Evolutionary conservation across 2,329 filamentous ascomycete species (phyloP).

Genomic region (Apiospora malaysiana): DNA sequence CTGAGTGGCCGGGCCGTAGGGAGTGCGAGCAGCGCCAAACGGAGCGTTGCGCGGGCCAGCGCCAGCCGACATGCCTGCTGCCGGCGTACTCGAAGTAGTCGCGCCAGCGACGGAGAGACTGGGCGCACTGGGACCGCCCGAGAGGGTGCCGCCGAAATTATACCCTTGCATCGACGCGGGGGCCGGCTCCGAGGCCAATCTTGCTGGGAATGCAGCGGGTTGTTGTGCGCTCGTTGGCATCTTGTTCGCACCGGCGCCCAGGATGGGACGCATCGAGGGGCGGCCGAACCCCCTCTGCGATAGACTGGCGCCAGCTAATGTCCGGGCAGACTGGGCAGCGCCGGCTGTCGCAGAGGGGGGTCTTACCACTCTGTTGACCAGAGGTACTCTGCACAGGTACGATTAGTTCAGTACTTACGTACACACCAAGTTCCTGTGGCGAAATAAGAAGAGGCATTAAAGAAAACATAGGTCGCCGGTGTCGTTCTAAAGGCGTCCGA

Average conservation of each 20-base stretch:
- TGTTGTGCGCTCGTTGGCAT: not conserved
- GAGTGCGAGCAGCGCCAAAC: not conserved
- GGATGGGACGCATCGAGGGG: not conserved
- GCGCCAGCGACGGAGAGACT: not conserved
- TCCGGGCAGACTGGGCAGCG: not conserved
- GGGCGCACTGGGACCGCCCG: not conserved
- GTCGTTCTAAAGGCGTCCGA: not conserved
- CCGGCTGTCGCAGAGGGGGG: not conserved
- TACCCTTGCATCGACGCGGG: not conserved
- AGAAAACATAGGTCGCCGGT: no score
- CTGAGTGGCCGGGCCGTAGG: not conserved
- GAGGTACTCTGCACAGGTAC: not conserved
- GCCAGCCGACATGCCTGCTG: not conserved
- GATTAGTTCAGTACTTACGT: not conserved
- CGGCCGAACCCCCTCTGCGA: slow-evolving; percentile 3
- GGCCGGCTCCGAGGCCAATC: not conserved
- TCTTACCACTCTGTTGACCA: slow-evolving; percentile 12
- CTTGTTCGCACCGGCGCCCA: not conserved
- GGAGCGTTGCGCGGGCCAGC: not conserved
- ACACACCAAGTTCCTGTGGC: no score
- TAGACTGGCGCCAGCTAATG: not conserved
- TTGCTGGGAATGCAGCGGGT: not conserved
- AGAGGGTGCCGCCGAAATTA: not conserved
- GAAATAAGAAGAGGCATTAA: no score
- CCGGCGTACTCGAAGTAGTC: not conserved